A percentile compares a stretch with the other conserved stretches of the same genome.
Conservation (phyloP, 2,329 filamentous ascomycete species). For the Coniella vitis region DNA sequence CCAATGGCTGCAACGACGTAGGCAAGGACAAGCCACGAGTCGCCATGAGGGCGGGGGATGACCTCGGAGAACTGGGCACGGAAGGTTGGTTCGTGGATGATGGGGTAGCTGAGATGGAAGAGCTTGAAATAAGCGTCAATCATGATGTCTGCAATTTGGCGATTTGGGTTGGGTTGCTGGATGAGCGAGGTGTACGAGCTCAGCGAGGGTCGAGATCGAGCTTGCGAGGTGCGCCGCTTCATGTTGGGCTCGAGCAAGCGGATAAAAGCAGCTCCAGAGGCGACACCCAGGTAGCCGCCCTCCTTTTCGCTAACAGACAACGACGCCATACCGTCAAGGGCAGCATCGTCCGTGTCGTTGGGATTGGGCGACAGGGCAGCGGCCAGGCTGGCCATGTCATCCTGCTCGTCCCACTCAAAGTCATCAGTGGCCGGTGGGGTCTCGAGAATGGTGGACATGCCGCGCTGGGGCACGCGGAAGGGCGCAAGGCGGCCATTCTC, state of each 20-base stretch:
- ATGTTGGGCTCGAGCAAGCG: slow-evolving; percentile 29
- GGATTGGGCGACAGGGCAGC: slow-evolving; percentile 22
- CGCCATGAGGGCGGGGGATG: slow-evolving; percentile 15
- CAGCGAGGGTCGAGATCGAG: slow-evolving; percentile 13
- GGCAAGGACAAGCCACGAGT: slow-evolving; percentile 17
- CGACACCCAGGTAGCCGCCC: slow-evolving; percentile 38
- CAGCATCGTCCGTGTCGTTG: slow-evolving; percentile 22
- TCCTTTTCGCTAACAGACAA: slow-evolving; percentile 29
- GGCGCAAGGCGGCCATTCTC: slow-evolving; percentile 16
- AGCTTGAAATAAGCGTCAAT: slow-evolving; percentile 35
- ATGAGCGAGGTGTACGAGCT: slow-evolving; percentile 16
- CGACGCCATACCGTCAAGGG: slow-evolving; percentile 33
- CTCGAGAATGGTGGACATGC: slow-evolving; percentile 22
- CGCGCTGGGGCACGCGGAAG: slow-evolving; percentile 15
- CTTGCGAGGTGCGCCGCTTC: slow-evolving; percentile 19
- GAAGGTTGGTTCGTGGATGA: slow-evolving; percentile 38
- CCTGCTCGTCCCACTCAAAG: slow-evolving; percentile 32
- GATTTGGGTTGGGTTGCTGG: slow-evolving; percentile 27
- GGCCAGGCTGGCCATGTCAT: slow-evolving; percentile 19
- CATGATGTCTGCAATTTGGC: slow-evolving; percentile 20
- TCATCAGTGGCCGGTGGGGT: slow-evolving; percentile 28
- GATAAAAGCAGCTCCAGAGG: slow-evolving; percentile 37
- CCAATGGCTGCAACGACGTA: slow-evolving; percentile 17
- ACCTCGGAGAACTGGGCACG: slow-evolving; percentile 20
- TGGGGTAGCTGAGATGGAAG: slow-evolving; percentile 37